Conservation (phyloP, 1,284 basidiomycete species). For the Cerrena zonata region DNA sequence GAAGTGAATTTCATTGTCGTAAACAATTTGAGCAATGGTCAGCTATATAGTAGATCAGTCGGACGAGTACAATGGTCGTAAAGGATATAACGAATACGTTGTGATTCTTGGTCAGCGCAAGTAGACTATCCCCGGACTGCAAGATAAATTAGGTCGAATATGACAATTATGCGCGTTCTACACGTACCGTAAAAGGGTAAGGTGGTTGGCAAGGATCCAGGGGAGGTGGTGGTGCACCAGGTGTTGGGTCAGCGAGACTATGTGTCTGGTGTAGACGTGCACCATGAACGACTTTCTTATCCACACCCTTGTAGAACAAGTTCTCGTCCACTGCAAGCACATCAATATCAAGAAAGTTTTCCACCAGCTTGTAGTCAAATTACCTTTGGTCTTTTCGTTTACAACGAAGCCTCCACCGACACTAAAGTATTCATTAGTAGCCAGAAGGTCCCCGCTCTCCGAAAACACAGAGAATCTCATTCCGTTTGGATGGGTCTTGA, state of each 20-base stretch:
- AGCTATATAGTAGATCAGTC: constrained; percentile 42
- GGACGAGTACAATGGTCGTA: too few relatives aligned
- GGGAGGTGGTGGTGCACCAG: constrained; percentile 18
- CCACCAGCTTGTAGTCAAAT: neutral
- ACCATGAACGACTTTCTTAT: constrained; percentile 73
- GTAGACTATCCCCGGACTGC: constrained; percentile 68
- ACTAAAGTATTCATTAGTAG: constrained; percentile 92
- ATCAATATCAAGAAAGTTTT: neutral
- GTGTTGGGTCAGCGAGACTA: constrained; percentile 36
- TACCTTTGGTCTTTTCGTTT: constrained; percentile 82
- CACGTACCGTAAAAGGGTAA: constrained; percentile 61
- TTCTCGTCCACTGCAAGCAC: constrained; percentile 75
- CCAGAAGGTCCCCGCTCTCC: constrained; percentile 76
- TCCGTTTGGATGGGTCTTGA: constrained; percentile 82
- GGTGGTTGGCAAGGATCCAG: constrained; percentile 53
- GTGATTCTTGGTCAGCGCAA: constrained; percentile 75
- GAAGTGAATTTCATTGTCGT: constrained; percentile 86
- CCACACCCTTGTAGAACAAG: constrained; percentile 92
- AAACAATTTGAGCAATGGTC: constrained; percentile 91
- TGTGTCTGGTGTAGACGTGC: constrained; percentile 73
- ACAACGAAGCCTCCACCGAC: constrained; percentile 90
- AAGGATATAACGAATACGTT: too few relatives aligned
- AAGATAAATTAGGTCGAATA: neutral
- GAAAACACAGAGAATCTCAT: constrained; percentile 89
- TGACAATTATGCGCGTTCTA: neutral